Evolutionary conservation across 768 basidiomycete species (phyloP), one percentile per base, ranked within the genome.

Genomic region (Lepiota subincarnata): DNA sequence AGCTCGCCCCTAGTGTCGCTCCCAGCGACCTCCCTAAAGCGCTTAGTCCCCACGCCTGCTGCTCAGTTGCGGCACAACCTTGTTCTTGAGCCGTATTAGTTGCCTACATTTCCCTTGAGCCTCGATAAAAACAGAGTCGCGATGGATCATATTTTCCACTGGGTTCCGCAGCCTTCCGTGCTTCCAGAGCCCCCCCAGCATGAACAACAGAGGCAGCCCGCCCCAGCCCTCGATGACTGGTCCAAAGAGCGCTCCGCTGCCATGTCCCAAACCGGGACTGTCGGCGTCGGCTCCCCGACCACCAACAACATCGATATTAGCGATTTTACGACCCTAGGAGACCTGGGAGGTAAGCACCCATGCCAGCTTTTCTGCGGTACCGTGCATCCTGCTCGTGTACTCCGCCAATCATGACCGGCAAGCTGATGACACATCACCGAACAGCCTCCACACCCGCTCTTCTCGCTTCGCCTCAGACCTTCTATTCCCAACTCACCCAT

Each of bases 131-230:
- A 69, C 46, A 58, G 62, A 66, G 61, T 49, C 62, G 53, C 61
- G 63, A 75, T 77, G 75, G 76, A 77, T 66, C 64, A 57, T 52
- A 62, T 77, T 64, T 78, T 75, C 66, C 67, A 69, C 58, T 78
- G 76, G 77, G 69, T 73, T 45, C 71, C 72, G 58, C 68, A 69
- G 50, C 66, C 67, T 38, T 65, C 65, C 51, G 59, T 68, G 60
- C 62, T 69, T 50, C 63, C 68, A 56, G 73, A 75, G 24, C 58
- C 67, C 48, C 57, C 66, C 43, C 64, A 65, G 53, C 66, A 67
- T 46, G 59, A 55, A 49, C 66, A 66, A 50, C 68, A 70, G 53
- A 54, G 53, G 45, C 53, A 54, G 39, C 51, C 66, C 28, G 51
- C 70, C 43, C 58, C 67, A 39, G 56, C 62, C 62, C 60, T 64